Evolutionary conservation across 2,329 filamentous ascomycete genomes (phyloP).

Genomic region (Apiospora aurea): DNA sequence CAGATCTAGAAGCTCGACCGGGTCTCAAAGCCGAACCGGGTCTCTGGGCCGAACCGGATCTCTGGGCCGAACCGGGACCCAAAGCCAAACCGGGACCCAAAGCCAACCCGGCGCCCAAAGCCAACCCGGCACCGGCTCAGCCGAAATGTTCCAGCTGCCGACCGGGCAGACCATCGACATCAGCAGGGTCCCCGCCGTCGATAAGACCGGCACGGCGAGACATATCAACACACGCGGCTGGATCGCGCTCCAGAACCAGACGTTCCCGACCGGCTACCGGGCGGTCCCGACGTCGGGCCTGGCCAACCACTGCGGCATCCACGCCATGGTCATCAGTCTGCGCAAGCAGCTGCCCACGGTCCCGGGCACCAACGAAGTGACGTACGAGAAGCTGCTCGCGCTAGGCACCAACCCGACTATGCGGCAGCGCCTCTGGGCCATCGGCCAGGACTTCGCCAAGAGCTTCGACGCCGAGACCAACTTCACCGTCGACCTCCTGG

Average conservation of each 20-base stretch:
- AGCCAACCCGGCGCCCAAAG: no score
- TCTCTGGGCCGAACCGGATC: no score
- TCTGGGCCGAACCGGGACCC: no score
- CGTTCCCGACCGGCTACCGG: slow-evolving; percentile 29
- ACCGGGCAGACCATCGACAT: not conserved
- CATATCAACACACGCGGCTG: not conserved
- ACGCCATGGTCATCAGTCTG: slow-evolving; percentile 26
- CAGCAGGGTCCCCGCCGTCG: not conserved
- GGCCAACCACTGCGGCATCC: slow-evolving; percentile 19
- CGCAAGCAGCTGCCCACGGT: slow-evolving; percentile 22
- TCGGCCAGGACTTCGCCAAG: slow-evolving; percentile 1
- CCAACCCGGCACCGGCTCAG: not conserved
- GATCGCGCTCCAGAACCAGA: not conserved
- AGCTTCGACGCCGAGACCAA: slow-evolving; percentile 20
- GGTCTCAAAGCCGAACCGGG: no score
- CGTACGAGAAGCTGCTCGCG: not conserved
- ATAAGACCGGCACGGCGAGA: not conserved
- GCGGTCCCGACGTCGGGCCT: slow-evolving; percentile 8
- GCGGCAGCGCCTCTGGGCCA: not conserved
- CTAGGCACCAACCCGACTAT: not conserved
- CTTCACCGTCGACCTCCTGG: slow-evolving; percentile 26
- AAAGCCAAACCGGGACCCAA: no score
- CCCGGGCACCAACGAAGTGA: slow-evolving; percentile 10
- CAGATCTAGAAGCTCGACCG: no score
- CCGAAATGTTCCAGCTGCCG: not conserved